Percentiles rank a stretch among this genome's conserved stretches.
These are phyloP conservation scores for Lotmaria passim DNA, from an alignment of 208 protist species.

Conservation along the genomic window DNA sequence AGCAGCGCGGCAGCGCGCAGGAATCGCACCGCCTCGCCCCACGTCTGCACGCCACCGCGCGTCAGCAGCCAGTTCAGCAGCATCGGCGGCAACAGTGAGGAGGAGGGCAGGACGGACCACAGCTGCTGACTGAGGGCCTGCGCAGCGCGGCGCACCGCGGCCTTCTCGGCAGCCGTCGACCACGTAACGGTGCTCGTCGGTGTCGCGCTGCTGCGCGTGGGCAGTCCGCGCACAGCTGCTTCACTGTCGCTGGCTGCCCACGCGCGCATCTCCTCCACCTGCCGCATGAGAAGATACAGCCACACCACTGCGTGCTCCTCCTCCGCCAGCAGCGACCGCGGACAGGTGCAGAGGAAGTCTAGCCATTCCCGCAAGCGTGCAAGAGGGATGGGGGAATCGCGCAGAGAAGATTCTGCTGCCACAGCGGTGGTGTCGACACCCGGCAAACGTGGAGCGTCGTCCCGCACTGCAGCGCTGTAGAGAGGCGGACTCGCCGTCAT, in stretches of 20 bases:
- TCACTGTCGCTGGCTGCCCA: neutral
- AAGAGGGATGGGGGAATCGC: neutral
- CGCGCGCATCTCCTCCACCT: conserved; percentile 25
- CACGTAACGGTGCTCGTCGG: neutral
- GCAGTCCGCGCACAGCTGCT: no score
- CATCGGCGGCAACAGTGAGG: conserved; percentile 30
- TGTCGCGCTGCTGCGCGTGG: neutral
- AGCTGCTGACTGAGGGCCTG: conserved; percentile 17
- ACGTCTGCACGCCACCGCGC: conserved; percentile 18
- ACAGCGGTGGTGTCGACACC: no score
- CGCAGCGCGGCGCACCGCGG: conserved; percentile 14
- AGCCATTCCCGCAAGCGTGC: conserved; percentile 17
- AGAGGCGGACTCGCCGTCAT: no score
- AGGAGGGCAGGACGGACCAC: conserved; percentile 16
- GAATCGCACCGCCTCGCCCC: conserved; percentile 25
- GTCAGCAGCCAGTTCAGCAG: conserved; percentile 33
- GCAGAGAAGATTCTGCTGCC: neutral
- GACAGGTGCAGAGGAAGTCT: conserved; percentile 21
- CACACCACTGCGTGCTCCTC: conserved; percentile 22
- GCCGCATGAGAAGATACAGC: conserved; percentile 30
- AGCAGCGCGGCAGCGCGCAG: conserved; percentile 4
- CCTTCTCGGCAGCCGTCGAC: conserved; percentile 9
- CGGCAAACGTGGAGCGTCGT: neutral
- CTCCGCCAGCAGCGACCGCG: conserved; percentile 10
- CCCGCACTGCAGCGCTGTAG: no score